These are phyloP conservation scores for Sisymbrium irio DNA, from an alignment of 345 rosid genomes.

Conservation along the genomic window DNA sequence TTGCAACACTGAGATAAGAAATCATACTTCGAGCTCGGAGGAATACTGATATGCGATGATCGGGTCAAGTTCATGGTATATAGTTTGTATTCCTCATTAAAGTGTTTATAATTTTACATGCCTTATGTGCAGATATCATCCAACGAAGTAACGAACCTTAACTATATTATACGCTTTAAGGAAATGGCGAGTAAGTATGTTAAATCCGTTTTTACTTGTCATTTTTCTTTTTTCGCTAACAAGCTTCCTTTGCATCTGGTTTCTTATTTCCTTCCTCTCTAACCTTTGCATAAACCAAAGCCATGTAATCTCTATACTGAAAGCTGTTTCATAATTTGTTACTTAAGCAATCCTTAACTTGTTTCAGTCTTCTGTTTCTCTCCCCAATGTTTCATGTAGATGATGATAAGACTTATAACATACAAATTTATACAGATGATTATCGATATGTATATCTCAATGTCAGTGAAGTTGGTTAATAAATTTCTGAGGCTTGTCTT, in stretches of 20 bases:
- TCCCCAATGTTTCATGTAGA: constrained; percentile 17
- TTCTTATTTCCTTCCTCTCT: not conserved
- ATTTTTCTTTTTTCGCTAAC: not conserved
- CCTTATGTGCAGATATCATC: constrained; percentile 37
- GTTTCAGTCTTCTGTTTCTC: not conserved
- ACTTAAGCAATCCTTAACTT: not conserved
- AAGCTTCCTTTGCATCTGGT: constrained; percentile 21
- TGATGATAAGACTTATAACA: not conserved
- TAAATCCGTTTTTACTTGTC: constrained; percentile 11
- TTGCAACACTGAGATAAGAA: constrained; percentile 17
- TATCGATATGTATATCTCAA: not conserved
- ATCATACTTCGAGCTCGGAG: constrained; percentile 19
- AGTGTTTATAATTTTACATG: constrained; percentile 25
- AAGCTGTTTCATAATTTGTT: constrained; percentile 11
- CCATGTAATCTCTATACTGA: constrained; percentile 14
- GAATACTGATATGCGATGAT: constrained; percentile 14
- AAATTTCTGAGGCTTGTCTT: not conserved
- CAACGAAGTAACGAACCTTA: constrained; percentile 27
- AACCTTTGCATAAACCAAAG: constrained; percentile 5
- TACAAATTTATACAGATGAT: not conserved
- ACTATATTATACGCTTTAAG: constrained; percentile 26
- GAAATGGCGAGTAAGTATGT: constrained; percentile 31
- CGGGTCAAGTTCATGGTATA: constrained; percentile 28
- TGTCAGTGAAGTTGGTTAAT: not conserved
- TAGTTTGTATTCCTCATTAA: constrained; percentile 5